Evolutionary conservation across 768 basidiomycete genomes (phyloP), one percentile per base, ranked within the genome.

Genomic region (Trametes meyenii): DNA sequence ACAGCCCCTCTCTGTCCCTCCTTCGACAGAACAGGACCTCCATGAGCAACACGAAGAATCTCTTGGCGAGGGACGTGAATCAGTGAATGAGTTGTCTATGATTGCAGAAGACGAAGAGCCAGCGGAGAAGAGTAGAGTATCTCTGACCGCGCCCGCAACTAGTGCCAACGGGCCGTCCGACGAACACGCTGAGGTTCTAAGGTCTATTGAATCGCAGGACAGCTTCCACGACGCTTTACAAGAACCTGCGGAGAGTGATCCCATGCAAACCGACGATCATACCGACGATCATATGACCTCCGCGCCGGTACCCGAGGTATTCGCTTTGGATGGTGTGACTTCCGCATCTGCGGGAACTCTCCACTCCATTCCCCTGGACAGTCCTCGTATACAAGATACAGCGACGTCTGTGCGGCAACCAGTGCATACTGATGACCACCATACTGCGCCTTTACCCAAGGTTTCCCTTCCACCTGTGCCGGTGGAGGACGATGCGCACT

Each of bases 21-120:
- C 35, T 11, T 24, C 17, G 1, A 24, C 13, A 24, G 46, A 56
- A 11, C 3, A 29, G 7, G 16, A 26, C 14, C 3, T 7, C 17
- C 39, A 5, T 2, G 40, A 23, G 29, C 12, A 29, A 6, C n/a
- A 13, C n/a, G 50, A 55, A 24, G 19, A 12, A 8, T 10, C 39
- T 4, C 10, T n/a, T 4, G 40, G 38, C 5, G 58, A 50, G 4
- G 23, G 21, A 2, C 21, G 21, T 2, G 33, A 49, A 17, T 17
- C 56, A 16, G 62, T 60, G 39, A 80, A 78, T 44, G 82, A 85
- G 52, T 72, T 92, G 38, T 91, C 89, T 29, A 79, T 88, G 55
- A 90, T 90, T 56, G 84, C 81, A 0, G 89, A 90, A 73, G 88
- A 84, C 54, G 89, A 92, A 50, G 86, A 89, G 66, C 76, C 75